phyloP scores from a whole-genome alignment of 805 yeast genomes.

The Ogataea trehaloabstinens region DNA sequence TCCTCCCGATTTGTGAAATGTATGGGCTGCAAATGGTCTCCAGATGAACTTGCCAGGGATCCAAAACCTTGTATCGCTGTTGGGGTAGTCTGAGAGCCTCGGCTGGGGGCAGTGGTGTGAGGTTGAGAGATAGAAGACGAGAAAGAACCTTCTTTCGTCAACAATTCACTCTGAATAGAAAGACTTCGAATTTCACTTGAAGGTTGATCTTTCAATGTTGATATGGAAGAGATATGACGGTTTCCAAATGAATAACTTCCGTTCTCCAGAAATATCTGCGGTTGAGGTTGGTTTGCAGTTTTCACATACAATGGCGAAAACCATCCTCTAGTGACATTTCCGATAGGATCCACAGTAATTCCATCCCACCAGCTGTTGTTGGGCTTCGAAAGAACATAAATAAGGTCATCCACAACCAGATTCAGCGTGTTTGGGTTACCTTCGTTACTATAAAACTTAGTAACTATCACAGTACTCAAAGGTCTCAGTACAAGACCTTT shows the following conservation, averaged over 20 bases:
- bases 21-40: slow-evolving; percentile 10
- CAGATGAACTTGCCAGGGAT: background rate
- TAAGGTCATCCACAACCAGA: slow-evolving; percentile 61
- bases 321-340: slow-evolving; percentile 70
- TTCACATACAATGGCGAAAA: slow-evolving; percentile 69
- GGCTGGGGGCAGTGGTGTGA: slow-evolving; percentile 5
- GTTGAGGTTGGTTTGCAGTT: slow-evolving; percentile 22
- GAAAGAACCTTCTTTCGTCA: slow-evolving; percentile 9
- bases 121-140: slow-evolving; percentile 9
- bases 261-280: slow-evolving; percentile 2
- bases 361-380: slow-evolving; percentile 91
- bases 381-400: slow-evolving; percentile 64
- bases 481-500: slow-evolving; percentile 27
- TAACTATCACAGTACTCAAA: slow-evolving; percentile 58
- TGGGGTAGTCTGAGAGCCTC: slow-evolving; percentile 2
- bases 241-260: slow-evolving; percentile 3
- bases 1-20: slow-evolving; percentile 27
- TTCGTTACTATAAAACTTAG: slow-evolving; percentile 54
- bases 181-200: slow-evolving; percentile 3
- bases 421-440: slow-evolving; percentile 48
- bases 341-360: slow-evolving; percentile 38
- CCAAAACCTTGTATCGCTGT: background rate
- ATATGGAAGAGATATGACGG: slow-evolving; percentile 14
- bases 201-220: slow-evolving; percentile 14
- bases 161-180: slow-evolving; percentile 3